These are phyloP conservation scores for Clitopilus passeckerianus DNA, from an alignment of 768 basidiomycete species.

Conservation along the genomic window DNA sequence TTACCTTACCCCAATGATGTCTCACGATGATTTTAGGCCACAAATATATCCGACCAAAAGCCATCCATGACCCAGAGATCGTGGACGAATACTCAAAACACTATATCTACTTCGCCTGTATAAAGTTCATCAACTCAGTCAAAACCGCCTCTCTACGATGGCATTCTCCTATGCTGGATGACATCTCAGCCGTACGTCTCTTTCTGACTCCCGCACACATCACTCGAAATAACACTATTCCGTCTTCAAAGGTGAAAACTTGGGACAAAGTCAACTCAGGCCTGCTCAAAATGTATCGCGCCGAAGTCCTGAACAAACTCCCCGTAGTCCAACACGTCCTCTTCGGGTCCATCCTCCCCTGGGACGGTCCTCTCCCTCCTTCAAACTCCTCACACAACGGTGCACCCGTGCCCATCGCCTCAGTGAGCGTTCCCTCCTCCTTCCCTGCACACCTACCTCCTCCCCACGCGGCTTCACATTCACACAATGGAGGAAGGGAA, in stretches of 20 bases:
- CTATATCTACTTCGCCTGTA: conserved; percentile 97
- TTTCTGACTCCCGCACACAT: conserved; percentile 6
- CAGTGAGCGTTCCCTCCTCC: neutral
- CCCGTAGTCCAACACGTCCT: conserved; percentile 96
- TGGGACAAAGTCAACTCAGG: conserved; percentile 97
- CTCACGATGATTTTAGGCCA: conserved; percentile 46
- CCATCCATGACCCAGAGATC: conserved; percentile 88
- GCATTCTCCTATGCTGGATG: conserved; percentile 99
- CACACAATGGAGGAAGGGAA: conserved; percentile 9
- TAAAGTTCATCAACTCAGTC: conserved; percentile 93
- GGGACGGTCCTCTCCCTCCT: conserved; percentile 53
- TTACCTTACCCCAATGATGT: neutral
- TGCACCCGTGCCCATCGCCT: neutral
- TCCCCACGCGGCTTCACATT: neutral
- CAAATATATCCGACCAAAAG: conserved; percentile 85
- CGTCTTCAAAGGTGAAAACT: conserved; percentile 57
- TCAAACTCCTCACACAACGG: neutral
- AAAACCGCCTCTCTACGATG: conserved; percentile 94
- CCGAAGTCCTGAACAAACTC: conserved; percentile 92
- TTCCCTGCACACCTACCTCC: neutral
- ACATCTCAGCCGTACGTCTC: conserved; percentile 76
- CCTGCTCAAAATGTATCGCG: conserved; percentile 97
- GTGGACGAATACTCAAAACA: conserved; percentile 88
- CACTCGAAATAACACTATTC: neutral
- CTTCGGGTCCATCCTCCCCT: conserved; percentile 78